A percentile compares a stretch with the other conserved stretches of the same genome.
Conservation (phyloP, 1,284 basidiomycete genomes). For the Rhodotorula sp. region DNA sequence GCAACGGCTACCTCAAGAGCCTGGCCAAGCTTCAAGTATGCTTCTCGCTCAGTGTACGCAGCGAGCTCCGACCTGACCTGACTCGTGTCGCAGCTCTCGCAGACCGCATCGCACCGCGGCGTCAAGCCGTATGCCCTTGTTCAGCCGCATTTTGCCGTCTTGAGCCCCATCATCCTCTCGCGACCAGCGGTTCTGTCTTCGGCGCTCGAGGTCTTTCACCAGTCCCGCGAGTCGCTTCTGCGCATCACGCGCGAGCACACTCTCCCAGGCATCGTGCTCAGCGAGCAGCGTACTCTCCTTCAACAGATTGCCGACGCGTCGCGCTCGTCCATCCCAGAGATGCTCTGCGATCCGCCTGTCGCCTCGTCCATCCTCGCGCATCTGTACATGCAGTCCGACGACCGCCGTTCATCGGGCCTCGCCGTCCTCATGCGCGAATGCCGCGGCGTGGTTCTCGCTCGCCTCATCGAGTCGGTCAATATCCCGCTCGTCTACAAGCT, state of each 20-base stretch:
- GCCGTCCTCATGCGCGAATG: constrained; percentile 61
- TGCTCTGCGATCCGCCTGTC: constrained; percentile 59
- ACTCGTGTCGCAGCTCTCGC: constrained; percentile 10
- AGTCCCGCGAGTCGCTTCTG: constrained; percentile 59
- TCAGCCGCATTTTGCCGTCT: constrained; percentile 37
- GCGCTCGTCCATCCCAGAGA: constrained; percentile 57
- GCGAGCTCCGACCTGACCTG: neutral
- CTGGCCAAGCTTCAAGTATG: constrained; percentile 23
- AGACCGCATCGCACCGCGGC: constrained; percentile 24
- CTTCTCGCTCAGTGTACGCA: neutral
- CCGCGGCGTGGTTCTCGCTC: constrained; percentile 50
- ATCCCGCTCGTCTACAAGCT: constrained; percentile 37
- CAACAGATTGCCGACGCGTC: constrained; percentile 57
- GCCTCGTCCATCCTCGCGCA: constrained; percentile 67
- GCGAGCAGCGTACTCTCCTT: constrained; percentile 58
- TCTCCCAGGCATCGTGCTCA: constrained; percentile 69
- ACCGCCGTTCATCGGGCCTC: constrained; percentile 61
- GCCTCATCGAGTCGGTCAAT: constrained; percentile 57
- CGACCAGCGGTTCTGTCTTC: constrained; percentile 18
- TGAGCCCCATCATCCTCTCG: constrained; percentile 31
- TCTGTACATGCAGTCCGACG: constrained; percentile 64
- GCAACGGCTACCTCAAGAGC: constrained; percentile 34
- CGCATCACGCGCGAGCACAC: constrained; percentile 65
- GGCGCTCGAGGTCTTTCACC: constrained; percentile 37
- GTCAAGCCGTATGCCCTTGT: constrained; percentile 37